A percentile compares a stretch with the other conserved stretches of the same genome.
Evolutionary conservation across 2,329 filamentous ascomycete species (phyloP).

Genomic region (Penicillium frequentans): DNA sequence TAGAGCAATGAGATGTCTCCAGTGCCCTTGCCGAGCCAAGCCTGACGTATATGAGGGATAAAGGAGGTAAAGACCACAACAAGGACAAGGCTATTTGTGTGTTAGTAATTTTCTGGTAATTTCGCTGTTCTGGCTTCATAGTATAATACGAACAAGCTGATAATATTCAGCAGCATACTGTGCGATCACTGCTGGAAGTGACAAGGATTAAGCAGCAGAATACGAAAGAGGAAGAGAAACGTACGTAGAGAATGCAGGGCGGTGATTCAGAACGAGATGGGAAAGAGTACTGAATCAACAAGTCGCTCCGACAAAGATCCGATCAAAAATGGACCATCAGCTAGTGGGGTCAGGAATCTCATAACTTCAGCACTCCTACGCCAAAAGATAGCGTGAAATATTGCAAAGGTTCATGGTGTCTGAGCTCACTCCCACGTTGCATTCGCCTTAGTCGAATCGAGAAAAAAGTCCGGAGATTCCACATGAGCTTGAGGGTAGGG

Average conservation of each 20-base stretch:
- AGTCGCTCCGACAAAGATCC: neutral
- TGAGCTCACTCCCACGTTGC: neutral
- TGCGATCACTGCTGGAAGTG: neutral
- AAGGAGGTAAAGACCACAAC: neutral
- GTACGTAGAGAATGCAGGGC: neutral
- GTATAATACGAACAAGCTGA: neutral
- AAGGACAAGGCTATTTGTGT: neutral
- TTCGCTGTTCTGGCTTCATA: neutral
- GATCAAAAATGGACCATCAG: too few relatives aligned
- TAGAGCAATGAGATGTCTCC: neutral
- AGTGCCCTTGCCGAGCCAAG: neutral
- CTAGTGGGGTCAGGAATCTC: too few relatives aligned
- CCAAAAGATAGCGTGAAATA: too few relatives aligned
- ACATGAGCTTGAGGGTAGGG: too few relatives aligned
- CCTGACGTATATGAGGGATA: neutral
- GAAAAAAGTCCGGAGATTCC: too few relatives aligned
- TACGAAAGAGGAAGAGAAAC: neutral
- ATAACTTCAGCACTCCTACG: too few relatives aligned
- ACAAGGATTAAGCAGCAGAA: neutral
- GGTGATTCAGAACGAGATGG: neutral
- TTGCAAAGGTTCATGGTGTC: neutral
- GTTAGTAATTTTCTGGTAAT: neutral
- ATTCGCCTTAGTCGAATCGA: neutral
- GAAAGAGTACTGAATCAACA: neutral
- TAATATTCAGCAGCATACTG: neutral